A percentile compares a stretch with the other conserved stretches of the same genome.
phyloP scores from a whole-genome alignment of 2,329 filamentous ascomycete genomes.

The Pezicula carpinea region DNA sequence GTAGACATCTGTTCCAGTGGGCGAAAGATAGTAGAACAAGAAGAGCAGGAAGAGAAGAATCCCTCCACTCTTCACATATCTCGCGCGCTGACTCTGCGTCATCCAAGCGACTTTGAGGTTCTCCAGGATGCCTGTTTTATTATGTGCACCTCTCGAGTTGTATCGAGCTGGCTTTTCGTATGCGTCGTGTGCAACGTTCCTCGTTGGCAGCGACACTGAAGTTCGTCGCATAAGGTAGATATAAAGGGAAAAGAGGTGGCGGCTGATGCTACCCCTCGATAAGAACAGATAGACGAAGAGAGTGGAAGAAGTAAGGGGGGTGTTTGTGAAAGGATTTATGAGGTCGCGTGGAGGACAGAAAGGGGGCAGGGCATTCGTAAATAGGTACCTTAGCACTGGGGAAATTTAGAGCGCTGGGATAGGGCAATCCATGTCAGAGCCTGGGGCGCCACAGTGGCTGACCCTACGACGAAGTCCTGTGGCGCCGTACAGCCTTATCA shows the following conservation, averaged over 20 bases:
- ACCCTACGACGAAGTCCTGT: no score
- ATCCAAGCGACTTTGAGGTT: constrained; percentile 54
- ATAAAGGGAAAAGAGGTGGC: constrained; percentile 7
- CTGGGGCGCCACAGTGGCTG: background rate
- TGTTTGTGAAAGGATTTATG: background rate
- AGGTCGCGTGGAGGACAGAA: background rate
- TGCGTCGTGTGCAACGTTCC: constrained; percentile 55
- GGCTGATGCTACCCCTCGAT: background rate
- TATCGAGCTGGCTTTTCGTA: constrained; percentile 63
- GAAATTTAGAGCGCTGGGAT: constrained; percentile 2
- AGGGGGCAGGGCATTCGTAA: background rate
- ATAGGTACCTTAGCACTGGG: background rate
- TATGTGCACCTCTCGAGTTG: constrained; percentile 38
- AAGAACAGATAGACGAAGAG: constrained; percentile 3
- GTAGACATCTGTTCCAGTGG: constrained; percentile 39
- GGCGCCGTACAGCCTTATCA: no score
- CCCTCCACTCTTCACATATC: constrained; percentile 61
- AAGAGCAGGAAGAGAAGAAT: constrained; percentile 56
- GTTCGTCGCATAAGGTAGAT: constrained; percentile 54
- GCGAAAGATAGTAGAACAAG: constrained; percentile 60
- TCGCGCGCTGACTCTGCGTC: constrained; percentile 60
- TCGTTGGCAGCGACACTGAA: constrained; percentile 59
- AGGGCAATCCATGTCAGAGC: constrained; percentile 1
- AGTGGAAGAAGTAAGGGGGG: background rate
- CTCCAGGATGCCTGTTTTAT: constrained; percentile 40